Base-by-base conservation (phyloP, 2,329 filamentous ascomycete species). In the Fusarium foetens region DNA sequence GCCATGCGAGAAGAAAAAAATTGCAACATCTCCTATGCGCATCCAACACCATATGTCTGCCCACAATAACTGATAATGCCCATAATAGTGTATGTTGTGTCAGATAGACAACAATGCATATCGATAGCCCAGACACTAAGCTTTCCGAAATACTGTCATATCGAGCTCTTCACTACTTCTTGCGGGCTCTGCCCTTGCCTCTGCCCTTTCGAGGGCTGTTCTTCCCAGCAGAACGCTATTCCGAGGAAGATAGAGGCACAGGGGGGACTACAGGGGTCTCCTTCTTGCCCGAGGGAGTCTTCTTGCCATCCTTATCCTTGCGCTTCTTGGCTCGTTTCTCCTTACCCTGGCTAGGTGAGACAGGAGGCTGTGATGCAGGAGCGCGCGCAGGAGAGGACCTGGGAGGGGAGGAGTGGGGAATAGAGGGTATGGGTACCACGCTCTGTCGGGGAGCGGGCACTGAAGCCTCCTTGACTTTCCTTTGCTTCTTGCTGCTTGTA, bases 381-480 rank as follows among this genome's bases (percentile, higher is more conserved):
- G 59, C 36, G 21, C 61, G 63, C 5, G 74, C 73, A 16, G 77
- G 72, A 16, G 79, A 77, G 29, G 74, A 68, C 49, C 75, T 77
- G 43, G 69, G 63, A 27, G 70, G 78, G 7, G 78, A 79, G 12
- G 77, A 77, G 27, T 78, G 75, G 36, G 81, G 82, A 19, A 83
- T 69, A n/a, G 65, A 73, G 14, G 83, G 84, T 10, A 83, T 70
- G 12, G 80, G 82, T 8, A 81, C 77, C 8, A 70, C 72, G 23
- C 79, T 79, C 53, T 80, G 78, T 14, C 78, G 74, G 49, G 76
- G 76, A 16, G 66, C 43, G 25, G 79, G 72, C 16, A 79, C 65
- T 11, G 80, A 79, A 8, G 80, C 79, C 58, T 80, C 74, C 67
- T 75, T 79, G 27, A 70, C 58, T 55, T 76, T 58, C 59, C 80